These are phyloP conservation scores for Chrysosporium keratinophilum DNA, from an alignment of 2,329 filamentous ascomycete species.

Conservation along the genomic window DNA sequence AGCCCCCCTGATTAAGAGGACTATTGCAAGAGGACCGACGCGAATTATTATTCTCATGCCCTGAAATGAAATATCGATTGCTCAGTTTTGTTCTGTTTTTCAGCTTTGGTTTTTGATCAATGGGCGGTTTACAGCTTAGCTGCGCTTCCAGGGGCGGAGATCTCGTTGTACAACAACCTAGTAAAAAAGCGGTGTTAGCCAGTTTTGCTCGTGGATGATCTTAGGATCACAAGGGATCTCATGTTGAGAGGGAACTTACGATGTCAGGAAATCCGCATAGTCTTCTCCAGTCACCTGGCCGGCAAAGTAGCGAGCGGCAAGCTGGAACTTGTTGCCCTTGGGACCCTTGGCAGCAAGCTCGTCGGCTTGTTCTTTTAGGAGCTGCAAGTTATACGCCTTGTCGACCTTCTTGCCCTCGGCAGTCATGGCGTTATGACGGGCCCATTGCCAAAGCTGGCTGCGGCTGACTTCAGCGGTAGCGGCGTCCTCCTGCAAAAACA, in stretches of 20 bases:
- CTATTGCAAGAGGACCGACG: too few species aligned
- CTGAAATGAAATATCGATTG: background rate
- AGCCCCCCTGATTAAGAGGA: too few species aligned
- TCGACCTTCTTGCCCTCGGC: constrained; percentile 85
- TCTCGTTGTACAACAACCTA: constrained; percentile 81
- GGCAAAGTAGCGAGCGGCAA: constrained; percentile 87
- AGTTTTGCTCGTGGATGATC: too few species aligned
- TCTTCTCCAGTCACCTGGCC: constrained; percentile 92
- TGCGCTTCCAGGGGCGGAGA: constrained; percentile 59
- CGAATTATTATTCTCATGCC: too few species aligned
- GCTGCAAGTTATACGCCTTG: constrained; percentile 77
- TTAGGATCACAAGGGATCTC: too few species aligned
- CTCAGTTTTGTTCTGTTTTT: background rate
- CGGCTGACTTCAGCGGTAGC: constrained; percentile 93
- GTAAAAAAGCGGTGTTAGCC: background rate
- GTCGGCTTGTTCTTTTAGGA: constrained; percentile 77
- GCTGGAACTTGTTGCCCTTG: constrained; percentile 81
- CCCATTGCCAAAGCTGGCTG: constrained; percentile 95
- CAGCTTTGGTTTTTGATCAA: background rate
- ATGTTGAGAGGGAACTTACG: constrained; percentile 43
- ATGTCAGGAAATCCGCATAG: constrained; percentile 90
- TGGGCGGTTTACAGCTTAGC: constrained; percentile 45
- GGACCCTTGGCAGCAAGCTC: constrained; percentile 62
- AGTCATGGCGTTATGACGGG: constrained; percentile 61
- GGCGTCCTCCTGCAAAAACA: constrained; percentile 58